phyloP scores from a whole-genome alignment of 2,329 filamentous ascomycete species.

The Acephala macrosclerotiorum region DNA sequence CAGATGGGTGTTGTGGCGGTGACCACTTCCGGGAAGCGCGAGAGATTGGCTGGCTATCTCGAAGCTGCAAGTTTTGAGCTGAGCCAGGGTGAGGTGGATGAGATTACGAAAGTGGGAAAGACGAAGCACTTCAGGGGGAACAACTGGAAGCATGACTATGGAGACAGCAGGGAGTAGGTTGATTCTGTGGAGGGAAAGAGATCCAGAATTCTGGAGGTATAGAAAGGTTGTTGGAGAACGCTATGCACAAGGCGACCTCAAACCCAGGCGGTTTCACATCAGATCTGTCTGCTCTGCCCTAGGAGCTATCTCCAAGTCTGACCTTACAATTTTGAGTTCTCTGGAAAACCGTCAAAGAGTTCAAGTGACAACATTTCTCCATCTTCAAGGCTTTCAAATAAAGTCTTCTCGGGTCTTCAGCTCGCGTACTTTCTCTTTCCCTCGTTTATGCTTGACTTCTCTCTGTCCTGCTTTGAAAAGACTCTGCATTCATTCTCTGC shows the following conservation, averaged over 20 bases:
- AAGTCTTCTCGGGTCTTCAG: too few relatives aligned
- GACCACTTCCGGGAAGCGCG: conserved; percentile 63
- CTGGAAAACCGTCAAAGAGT: too few relatives aligned
- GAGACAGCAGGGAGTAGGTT: conserved; percentile 5
- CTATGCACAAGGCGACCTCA: neutral
- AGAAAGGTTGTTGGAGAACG: neutral
- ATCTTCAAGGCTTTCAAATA: too few relatives aligned
- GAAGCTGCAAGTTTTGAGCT: conserved; percentile 59
- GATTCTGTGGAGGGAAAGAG: neutral
- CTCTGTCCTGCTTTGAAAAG: too few relatives aligned
- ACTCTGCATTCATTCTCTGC: too few relatives aligned
- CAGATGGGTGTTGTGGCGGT: conserved; percentile 63
- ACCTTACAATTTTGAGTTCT: too few relatives aligned
- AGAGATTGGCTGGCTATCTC: conserved; percentile 59
- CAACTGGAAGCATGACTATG: conserved; percentile 3
- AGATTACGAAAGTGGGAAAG: conserved; percentile 17
- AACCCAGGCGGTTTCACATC: too few relatives aligned
- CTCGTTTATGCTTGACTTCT: too few relatives aligned
- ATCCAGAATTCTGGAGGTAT: neutral
- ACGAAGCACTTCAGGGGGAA: conserved; percentile 6
- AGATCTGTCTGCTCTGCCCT: too few relatives aligned
- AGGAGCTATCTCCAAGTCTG: too few relatives aligned
- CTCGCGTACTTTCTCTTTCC: too few relatives aligned
- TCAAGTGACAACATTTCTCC: too few relatives aligned
- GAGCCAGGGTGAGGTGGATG: conserved; percentile 58